Evolutionary conservation across 306 rosid genomes (phyloP).

Genomic region (Senna siamea): DNA sequence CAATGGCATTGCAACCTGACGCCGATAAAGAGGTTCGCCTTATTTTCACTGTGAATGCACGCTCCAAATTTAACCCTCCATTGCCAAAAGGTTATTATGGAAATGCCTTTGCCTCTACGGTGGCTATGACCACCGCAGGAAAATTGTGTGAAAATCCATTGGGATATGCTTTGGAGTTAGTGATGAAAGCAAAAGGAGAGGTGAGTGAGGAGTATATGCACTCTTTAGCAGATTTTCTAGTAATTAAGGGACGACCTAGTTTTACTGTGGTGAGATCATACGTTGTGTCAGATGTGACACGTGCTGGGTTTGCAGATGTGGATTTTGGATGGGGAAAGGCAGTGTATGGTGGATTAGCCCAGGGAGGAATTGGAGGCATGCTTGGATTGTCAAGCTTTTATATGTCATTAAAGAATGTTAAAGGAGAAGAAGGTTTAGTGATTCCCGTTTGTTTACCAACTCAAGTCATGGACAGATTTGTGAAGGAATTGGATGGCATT

Average conservation of each 20-base stretch:
- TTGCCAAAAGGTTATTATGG: neutral
- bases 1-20: neutral
- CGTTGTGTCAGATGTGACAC: neutral
- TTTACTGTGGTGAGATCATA: slow-evolving; percentile 17
- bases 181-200: slow-evolving; percentile 3
- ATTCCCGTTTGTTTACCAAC: slow-evolving; percentile 9
- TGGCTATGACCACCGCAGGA: neutral
- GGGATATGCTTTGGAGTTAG: slow-evolving; percentile 2
- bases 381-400: slow-evolving; percentile 19
- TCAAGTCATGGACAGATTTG: slow-evolving; percentile 13
- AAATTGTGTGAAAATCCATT: neutral
- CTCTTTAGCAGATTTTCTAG: neutral
- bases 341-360: neutral
- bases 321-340: slow-evolving; percentile 18
- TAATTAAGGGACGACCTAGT: neutral
- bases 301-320: neutral
- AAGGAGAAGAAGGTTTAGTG: neutral
- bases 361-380: slow-evolving; percentile 19
- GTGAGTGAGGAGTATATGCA: slow-evolving; percentile 7
- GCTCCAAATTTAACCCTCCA: slow-evolving; percentile 2
- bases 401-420: slow-evolving; percentile 9
- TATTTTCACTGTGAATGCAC: neutral
- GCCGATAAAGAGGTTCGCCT: neutral
- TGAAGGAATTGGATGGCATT: neutral
- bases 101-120: neutral